phyloP scores from a whole-genome alignment of 805 yeast genomes.

The Saccharomycopsis microspora region DNA sequence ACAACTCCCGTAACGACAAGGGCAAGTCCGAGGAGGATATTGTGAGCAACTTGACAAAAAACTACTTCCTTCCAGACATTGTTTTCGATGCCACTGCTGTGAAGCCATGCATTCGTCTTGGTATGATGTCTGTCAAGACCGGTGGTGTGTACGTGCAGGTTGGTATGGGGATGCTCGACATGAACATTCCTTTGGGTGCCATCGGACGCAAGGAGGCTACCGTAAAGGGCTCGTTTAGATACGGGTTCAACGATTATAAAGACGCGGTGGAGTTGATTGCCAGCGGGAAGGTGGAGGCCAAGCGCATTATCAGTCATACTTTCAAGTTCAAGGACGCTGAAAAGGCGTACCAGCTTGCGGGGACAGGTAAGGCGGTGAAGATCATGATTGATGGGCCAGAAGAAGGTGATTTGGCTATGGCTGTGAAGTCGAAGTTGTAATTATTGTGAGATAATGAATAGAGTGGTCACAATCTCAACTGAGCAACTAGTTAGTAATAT shows the following conservation, averaged over 20 bases:
- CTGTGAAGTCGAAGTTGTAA: conserved; percentile 1
- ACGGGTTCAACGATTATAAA: conserved; percentile 65
- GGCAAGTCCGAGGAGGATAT: conserved; percentile 29
- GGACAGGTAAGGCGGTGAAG: conserved; percentile 54
- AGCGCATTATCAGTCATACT: conserved; percentile 61
- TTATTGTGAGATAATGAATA: background rate
- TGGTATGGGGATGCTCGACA: conserved; percentile 68
- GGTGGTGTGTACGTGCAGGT: conserved; percentile 77
- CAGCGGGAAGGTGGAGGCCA: conserved; percentile 53
- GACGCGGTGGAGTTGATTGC: conserved; percentile 59
- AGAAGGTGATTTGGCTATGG: conserved; percentile 10
- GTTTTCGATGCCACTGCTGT: conserved; percentile 87
- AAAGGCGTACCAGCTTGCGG: conserved; percentile 57
- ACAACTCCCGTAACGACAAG: conserved; percentile 26
- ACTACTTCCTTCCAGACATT: conserved; percentile 31
- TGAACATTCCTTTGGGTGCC: conserved; percentile 64
- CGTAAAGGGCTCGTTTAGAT: conserved; percentile 71
- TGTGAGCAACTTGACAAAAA: conserved; percentile 8
- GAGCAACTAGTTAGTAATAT: background rate
- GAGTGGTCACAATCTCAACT: background rate
- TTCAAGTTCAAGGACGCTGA: conserved; percentile 62
- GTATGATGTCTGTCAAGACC: conserved; percentile 44
- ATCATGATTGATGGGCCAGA: conserved; percentile 72
- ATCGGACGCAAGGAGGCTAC: conserved; percentile 58
- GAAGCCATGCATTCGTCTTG: conserved; percentile 60